Evolutionary conservation across 164 flowering plant species (phyloP).

Genomic region (Annona cherimola): DNA sequence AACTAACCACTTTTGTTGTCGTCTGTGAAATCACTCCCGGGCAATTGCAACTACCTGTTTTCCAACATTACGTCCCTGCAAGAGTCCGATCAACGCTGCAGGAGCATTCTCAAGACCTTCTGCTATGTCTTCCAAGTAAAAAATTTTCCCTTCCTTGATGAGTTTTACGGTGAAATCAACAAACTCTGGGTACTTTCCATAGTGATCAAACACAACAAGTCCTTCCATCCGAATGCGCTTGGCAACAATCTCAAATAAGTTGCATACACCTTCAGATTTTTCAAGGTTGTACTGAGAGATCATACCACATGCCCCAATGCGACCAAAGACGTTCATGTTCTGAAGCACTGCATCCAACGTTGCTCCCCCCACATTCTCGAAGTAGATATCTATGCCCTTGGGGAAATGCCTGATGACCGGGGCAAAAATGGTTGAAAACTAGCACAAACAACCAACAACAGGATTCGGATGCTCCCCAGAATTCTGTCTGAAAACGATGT

Average conservation of each 20-base stretch:
- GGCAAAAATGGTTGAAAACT: not conserved
- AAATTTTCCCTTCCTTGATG: constrained; percentile 26
- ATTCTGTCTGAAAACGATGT: too few relatives aligned
- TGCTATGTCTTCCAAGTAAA: constrained; percentile 24
- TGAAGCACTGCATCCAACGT: constrained; percentile 41
- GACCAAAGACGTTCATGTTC: constrained; percentile 33
- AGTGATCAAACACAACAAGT: constrained; percentile 21
- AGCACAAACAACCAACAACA: too few relatives aligned
- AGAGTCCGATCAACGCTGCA: constrained; percentile 22
- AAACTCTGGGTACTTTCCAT: constrained; percentile 27
- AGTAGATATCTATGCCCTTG: constrained; percentile 31
- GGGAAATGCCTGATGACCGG: constrained; percentile 25
- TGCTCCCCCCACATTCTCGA: constrained; percentile 38
- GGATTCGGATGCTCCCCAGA: too few relatives aligned
- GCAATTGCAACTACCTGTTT: constrained; percentile 27
- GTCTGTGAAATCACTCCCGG: constrained; percentile 5
- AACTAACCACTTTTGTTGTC: too few relatives aligned
- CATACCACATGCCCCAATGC: constrained; percentile 28
- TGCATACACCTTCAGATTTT: constrained; percentile 27
- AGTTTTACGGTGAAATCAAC: constrained; percentile 20
- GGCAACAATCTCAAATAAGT: constrained; percentile 17
- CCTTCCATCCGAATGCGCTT: constrained; percentile 33
- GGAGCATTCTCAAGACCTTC: constrained; percentile 31
- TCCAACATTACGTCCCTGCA: constrained; percentile 23
- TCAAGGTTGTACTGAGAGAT: constrained; percentile 37